Percentiles rank a stretch among this genome's conserved stretches.
These are phyloP conservation scores for Nidularia sp. DNA, from an alignment of 768 basidiomycete genomes.

Conservation along the genomic window DNA sequence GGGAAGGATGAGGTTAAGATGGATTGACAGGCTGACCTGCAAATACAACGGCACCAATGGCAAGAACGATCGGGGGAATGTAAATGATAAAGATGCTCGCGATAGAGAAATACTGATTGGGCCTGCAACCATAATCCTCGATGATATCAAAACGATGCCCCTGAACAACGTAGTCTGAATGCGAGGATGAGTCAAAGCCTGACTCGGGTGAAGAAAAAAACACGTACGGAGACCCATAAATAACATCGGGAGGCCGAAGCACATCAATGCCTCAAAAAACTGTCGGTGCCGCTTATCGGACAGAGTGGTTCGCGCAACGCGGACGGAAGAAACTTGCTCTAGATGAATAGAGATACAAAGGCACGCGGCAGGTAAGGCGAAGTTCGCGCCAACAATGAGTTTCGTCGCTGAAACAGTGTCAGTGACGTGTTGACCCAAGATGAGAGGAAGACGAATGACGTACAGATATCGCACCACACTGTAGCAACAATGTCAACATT, in stretches of 20 bases:
- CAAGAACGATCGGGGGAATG: slow-evolving; percentile 30
- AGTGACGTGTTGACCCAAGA: not conserved
- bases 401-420: slow-evolving; percentile 25
- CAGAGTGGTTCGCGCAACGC: slow-evolving; percentile 10
- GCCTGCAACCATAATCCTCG: slow-evolving; percentile 44
- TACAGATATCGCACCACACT: slow-evolving; percentile 54
- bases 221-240: slow-evolving; percentile 36
- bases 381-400: slow-evolving; percentile 33
- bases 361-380: slow-evolving; percentile 42
- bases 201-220: not conserved
- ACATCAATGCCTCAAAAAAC: slow-evolving; percentile 25
- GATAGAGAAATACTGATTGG: slow-evolving; percentile 33
- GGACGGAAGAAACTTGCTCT: slow-evolving; percentile 38
- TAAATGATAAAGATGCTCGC: slow-evolving; percentile 31
- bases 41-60: slow-evolving; percentile 25
- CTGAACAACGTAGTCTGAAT: slow-evolving; percentile 33
- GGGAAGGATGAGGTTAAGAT: not conserved
- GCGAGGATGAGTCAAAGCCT: not conserved
- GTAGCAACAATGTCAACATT: slow-evolving; percentile 34
- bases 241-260: slow-evolving; percentile 35
- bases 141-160: slow-evolving; percentile 46
- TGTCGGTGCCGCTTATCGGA: slow-evolving; percentile 20
- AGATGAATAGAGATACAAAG: slow-evolving; percentile 48
- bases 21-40: not conserved
- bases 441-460: slow-evolving; percentile 9